Evolutionary conservation across 805 yeast species (phyloP), one percentile per base, ranked within the genome.

Genomic region (Sugiyamaella mastotermitis): DNA sequence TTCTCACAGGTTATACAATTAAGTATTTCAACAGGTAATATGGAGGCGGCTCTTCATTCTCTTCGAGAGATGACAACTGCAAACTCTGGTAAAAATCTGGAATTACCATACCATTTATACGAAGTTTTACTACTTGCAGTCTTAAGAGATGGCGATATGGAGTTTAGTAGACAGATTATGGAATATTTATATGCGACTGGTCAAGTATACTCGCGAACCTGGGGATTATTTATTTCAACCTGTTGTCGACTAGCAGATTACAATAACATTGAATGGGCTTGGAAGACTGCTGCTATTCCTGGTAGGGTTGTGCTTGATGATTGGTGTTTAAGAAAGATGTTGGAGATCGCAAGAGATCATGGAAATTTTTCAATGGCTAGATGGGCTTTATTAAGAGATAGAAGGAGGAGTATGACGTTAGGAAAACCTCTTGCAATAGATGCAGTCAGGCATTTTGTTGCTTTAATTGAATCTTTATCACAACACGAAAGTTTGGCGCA

Each of bases 231-330:
- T 15, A 33, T 53, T 9, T 43, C 53, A 8, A 41, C 45, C 3
- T 50, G 49, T 1, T 43, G 56, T 16, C 47, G 48, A 19, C 34
- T 33, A 5, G 23, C 27, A 13, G 47, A 53, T 42, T 52, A 53
- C 35, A 42, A 33, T 3, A 50, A 51, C 1, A 42, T 57, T n/a
- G 41, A 46, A 13, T 58, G 58, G 55, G 46, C 52, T 13, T 45
- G 46, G 40, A 40, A 45, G 11, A 32, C 41, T 9, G 61, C 57
- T 4, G 47, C 46, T 3, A 42, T 54, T 7, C 58, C 61, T 3
- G 62, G 62, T 7, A 35, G 40, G 10, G 43, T 58, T 1, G 55
- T 56, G 11, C 42, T 55, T n/a, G 60, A 55, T 33, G 61, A 58
- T 35, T 46, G 45, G 39, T 43, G 53, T 22, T 53, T 50, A 35